A percentile compares a stretch with the other conserved stretches of the same genome.
Conservation (phyloP, 31 red algal species). For the Asparagopsis taxiformis region DNA sequence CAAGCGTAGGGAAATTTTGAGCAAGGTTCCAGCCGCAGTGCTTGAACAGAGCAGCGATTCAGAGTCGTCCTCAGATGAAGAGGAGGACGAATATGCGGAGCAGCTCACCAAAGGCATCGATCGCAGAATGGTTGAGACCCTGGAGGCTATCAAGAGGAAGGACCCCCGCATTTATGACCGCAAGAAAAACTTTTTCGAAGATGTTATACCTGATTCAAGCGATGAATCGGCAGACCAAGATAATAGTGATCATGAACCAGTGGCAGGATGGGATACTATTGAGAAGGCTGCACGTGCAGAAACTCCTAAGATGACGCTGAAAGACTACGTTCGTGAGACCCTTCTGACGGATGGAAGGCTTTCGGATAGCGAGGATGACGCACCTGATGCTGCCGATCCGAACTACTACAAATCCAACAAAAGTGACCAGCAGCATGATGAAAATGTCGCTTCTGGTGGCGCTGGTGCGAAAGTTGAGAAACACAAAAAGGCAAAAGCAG, state of each 20-base stretch:
- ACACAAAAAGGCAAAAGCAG: background rate
- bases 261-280: slow-evolving; percentile 81
- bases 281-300: slow-evolving; percentile 34
- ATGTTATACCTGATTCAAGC: background rate
- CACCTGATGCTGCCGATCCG: background rate
- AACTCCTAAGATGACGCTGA: slow-evolving; percentile 40
- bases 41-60: slow-evolving; percentile 31
- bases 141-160: slow-evolving; percentile 58
- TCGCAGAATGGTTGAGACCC: slow-evolving; percentile 45
- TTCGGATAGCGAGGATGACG: slow-evolving; percentile 33
- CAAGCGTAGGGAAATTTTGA: slow-evolving; percentile 51
- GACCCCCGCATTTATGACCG: slow-evolving; percentile 86
- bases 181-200: slow-evolving; percentile 59
- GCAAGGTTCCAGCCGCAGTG: slow-evolving; percentile 27
- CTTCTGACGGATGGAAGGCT: slow-evolving; percentile 66
- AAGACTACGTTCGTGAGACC: slow-evolving; percentile 78
- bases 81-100: slow-evolving; percentile 89
- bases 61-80: slow-evolving; percentile 41
- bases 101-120: slow-evolving; percentile 87
- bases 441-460: slow-evolving; percentile 8
- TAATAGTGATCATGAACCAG: slow-evolving; percentile 75
- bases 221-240: slow-evolving; percentile 1
- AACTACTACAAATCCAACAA: background rate
- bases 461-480: background rate
- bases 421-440: background rate